Evolutionary conservation across 805 yeast genomes (phyloP), one percentile per base, ranked within the genome.

Genomic region (Metschnikowia matae): DNA sequence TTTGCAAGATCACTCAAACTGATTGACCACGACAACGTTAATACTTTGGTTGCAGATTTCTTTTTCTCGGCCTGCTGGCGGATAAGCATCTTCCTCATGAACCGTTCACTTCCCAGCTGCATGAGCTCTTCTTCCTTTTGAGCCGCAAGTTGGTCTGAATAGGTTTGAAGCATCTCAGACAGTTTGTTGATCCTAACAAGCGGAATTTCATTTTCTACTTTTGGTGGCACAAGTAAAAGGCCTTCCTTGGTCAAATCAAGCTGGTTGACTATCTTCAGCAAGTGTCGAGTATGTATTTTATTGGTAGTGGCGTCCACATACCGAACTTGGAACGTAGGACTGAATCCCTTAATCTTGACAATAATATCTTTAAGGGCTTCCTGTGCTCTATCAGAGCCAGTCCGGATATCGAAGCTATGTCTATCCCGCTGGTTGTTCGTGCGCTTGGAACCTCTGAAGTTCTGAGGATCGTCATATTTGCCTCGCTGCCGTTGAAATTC

Each of bases 1-100:
- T 75, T 73, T 26, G 59, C 62, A 50, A 82, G 65, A 62, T 82
- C 87, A 39, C 75, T 73, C 33, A 67, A 62, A n/a, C 77, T 74
- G 18, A 82, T 82, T 43, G 77, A 74, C 86, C 86, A 82, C 10
- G 82, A 73, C 3, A 82, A 62, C 40, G 75, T 74, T 33, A 82
- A 64, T 32, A 73, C 65, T 55, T 82, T 82, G n/a, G 71, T 53
- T 32, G 72, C 70, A 0, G 70, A 63, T 49, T 68, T 70, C 55
- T 71, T 73, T 61, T 62, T 64, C 43, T 70, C 73, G 1, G 66
- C 65, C 40, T 61, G 65, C 18, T 63, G 62, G 32, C 71, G 56
- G 48, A 57, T 67, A 17, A 56, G 58, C 14, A 63, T 54, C 0
- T 65, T 68, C 39, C 58, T 63, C 45, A 56, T 57, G 6, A 73